A percentile compares a stretch with the other conserved stretches of the same genome.
Conservation (phyloP, 768 basidiomycete species). For the Pluteus cervinus region DNA sequence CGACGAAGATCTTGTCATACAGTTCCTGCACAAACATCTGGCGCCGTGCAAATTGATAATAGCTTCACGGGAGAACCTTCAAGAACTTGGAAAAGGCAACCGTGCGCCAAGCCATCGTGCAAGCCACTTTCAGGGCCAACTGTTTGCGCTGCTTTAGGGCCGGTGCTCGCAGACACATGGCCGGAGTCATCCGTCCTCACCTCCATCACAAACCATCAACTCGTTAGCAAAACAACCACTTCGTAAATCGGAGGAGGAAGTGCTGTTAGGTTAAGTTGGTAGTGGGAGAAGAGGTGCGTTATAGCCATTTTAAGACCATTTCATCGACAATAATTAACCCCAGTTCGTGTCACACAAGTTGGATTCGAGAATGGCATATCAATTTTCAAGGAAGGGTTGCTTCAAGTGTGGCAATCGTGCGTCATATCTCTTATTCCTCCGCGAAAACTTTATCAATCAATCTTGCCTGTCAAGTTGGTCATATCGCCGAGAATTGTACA, state of each 20-base stretch:
- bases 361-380: conserved; percentile 65
- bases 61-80: too few species aligned
- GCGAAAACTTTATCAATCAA: conserved; percentile 9
- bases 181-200: neutral
- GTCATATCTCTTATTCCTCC: conserved; percentile 22
- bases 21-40: too few species aligned
- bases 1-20: too few species aligned
- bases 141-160: too few species aligned
- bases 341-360: too few species aligned
- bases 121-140: too few species aligned
- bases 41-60: too few species aligned
- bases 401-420: conserved; percentile 92
- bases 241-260: conserved; percentile 60
- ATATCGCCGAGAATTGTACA: conserved; percentile 89
- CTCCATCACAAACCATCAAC: conserved; percentile 24
- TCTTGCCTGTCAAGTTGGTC: conserved; percentile 66
- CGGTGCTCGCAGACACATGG: neutral
- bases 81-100: too few species aligned
- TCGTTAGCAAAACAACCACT: conserved; percentile 40
- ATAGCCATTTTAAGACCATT: too few species aligned
- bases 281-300: too few species aligned
- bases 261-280: conserved; percentile 52
- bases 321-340: too few species aligned
- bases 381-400: conserved; percentile 82
- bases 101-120: too few species aligned